Conservation (phyloP, 1,139 yeast species). For the Scheffersomyces insectosa region DNA sequence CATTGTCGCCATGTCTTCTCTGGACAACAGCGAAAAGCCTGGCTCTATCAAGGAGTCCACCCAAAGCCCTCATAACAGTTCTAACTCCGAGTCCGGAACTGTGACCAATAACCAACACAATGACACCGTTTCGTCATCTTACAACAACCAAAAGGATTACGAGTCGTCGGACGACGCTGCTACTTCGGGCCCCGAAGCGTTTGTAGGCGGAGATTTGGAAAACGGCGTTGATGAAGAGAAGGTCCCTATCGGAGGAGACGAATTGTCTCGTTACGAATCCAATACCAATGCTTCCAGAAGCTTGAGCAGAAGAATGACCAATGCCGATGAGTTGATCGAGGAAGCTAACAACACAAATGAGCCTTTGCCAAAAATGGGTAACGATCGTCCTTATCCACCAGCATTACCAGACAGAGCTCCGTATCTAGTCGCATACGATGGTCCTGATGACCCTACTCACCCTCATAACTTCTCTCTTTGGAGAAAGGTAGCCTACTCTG, state of each 20-base stretch:
- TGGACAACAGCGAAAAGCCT: no score
- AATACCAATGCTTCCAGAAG: constrained; percentile 26
- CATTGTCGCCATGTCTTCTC: no score
- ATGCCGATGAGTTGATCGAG: constrained; percentile 24
- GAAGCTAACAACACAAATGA: constrained; percentile 29
- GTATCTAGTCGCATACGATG: constrained; percentile 60
- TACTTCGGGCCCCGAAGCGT: constrained; percentile 12
- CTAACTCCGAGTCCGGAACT: no score
- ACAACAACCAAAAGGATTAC: neutral
- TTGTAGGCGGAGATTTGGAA: constrained; percentile 15
- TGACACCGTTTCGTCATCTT: no score
- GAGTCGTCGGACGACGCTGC: constrained; percentile 10
- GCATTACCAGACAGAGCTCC: constrained; percentile 49
- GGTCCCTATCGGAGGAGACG: constrained; percentile 21
- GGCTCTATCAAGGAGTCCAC: no score
- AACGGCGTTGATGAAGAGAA: constrained; percentile 11
- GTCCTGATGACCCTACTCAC: constrained; percentile 59
- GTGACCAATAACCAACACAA: no score
- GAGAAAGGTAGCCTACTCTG: constrained; percentile 30
- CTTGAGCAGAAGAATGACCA: constrained; percentile 26
- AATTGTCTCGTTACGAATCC: constrained; percentile 27
- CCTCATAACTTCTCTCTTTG: constrained; percentile 60
- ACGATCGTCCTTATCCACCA: constrained; percentile 54
- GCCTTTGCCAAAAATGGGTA: constrained; percentile 55
- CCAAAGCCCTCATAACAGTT: no score